Percentiles rank a stretch among this genome's conserved stretches.
Evolutionary conservation across 1,284 basidiomycete species (phyloP).

Genomic region (Sanghuangporus sanghuang): DNA sequence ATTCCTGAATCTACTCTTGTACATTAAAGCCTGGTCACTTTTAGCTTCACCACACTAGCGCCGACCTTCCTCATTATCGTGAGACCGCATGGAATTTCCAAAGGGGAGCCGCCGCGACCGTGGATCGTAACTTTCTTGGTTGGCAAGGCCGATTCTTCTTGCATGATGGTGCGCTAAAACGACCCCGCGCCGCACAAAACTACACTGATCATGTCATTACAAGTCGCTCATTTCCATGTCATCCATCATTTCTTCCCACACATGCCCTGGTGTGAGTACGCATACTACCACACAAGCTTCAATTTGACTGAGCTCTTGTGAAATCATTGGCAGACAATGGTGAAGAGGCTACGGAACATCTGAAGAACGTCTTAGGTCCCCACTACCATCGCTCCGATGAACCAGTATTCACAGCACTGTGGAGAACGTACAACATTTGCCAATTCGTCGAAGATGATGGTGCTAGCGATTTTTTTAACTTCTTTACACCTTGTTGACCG

Average conservation of each 20-base stretch:
- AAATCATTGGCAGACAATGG: constrained; percentile 42
- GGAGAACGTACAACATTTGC: constrained; percentile 54
- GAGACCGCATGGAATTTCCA: constrained; percentile 49
- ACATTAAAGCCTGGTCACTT: constrained; percentile 4
- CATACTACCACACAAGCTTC: not conserved
- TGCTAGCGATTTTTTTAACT: constrained; percentile 7
- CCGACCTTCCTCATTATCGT: constrained; percentile 50
- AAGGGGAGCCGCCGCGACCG: constrained; percentile 59
- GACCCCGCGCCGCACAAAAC: not conserved
- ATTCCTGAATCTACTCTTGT: not conserved
- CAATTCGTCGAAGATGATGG: constrained; percentile 68
- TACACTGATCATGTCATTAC: not conserved
- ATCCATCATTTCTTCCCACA: constrained; percentile 34
- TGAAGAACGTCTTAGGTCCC: constrained; percentile 48
- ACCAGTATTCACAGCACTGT: constrained; percentile 47
- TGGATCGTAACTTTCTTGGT: constrained; percentile 53
- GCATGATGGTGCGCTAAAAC: constrained; percentile 26
- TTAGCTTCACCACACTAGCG: constrained; percentile 46
- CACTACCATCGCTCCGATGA: constrained; percentile 45
- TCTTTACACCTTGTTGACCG: constrained; percentile 22
- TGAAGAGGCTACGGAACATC: constrained; percentile 43
- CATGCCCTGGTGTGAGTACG: constrained; percentile 29
- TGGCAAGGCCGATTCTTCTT: constrained; percentile 41
- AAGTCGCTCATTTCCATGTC: constrained; percentile 40
- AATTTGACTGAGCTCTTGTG: not conserved